Evolutionary conservation across 2,329 filamentous ascomycete genomes (phyloP).

Genomic region (Sordariomycetes sp.): DNA sequence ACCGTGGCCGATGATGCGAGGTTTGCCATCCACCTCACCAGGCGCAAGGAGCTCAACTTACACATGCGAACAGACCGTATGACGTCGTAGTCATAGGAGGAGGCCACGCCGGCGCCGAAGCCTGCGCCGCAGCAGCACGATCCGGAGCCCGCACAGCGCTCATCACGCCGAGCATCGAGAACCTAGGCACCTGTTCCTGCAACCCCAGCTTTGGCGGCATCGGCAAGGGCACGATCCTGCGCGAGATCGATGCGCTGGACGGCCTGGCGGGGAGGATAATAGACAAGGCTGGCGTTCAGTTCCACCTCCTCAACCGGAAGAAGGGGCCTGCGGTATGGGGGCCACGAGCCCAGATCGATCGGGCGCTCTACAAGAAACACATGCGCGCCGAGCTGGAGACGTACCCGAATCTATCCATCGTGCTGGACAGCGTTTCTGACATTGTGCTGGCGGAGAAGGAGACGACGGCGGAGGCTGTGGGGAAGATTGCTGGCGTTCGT

Average conservation of each 20-base stretch:
- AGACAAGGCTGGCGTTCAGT: constrained; percentile 92
- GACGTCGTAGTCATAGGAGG: constrained; percentile 96
- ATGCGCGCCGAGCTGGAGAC: constrained; percentile 79
- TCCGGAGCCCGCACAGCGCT: constrained; percentile 82
- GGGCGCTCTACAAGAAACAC: constrained; percentile 76
- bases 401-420: constrained; percentile 71
- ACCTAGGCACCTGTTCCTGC: constrained; percentile 91
- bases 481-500: constrained; percentile 74
- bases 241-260: constrained; percentile 91
- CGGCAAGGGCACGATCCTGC: constrained; percentile 91
- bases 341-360: constrained; percentile 90
- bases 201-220: constrained; percentile 98
- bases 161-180: constrained; percentile 78
- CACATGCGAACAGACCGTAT: constrained; percentile 46
- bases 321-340: constrained; percentile 98
- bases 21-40: constrained; percentile 1
- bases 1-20: constrained; percentile 6
- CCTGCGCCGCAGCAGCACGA: constrained; percentile 81
- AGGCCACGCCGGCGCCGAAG: constrained; percentile 91
- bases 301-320: constrained; percentile 75
- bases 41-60: neutral
- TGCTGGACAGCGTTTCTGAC: constrained; percentile 85
- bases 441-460: constrained; percentile 56
- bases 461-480: constrained; percentile 20
- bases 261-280: constrained; percentile 81